phyloP scores from a whole-genome alignment of 371 early-diverging fungal species.

The Haplosporangium sp. region DNA sequence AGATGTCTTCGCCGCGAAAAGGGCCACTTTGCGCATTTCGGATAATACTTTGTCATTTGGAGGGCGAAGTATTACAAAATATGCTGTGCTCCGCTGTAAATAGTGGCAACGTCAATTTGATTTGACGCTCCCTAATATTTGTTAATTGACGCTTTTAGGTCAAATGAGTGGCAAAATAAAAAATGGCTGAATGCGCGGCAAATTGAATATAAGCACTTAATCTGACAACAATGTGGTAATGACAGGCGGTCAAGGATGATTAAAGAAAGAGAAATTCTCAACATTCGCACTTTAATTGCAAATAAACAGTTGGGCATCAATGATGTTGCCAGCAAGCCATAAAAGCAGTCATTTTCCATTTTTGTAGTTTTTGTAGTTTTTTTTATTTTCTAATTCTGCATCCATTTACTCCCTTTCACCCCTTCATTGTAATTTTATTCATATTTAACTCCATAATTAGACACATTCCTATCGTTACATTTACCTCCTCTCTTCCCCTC shows the following conservation, averaged over 20 bases:
- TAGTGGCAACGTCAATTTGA: not conserved
- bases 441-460: too few relatives aligned
- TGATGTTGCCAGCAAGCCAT: not conserved
- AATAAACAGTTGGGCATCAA: not conserved
- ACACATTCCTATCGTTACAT: not conserved
- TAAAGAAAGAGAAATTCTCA: too few relatives aligned
- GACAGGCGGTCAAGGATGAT: too few relatives aligned
- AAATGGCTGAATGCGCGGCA: too few relatives aligned
- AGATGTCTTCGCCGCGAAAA: conserved; percentile 48
- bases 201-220: too few relatives aligned
- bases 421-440: too few relatives aligned
- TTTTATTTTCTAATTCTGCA: not conserved
- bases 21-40: conserved; percentile 56
- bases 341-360: conserved; percentile 4
- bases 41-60: not conserved
- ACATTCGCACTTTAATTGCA: too few relatives aligned
- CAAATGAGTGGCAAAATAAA: conserved; percentile 1
- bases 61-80: not conserved
- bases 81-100: not conserved
- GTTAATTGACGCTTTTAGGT: conserved; percentile 2
- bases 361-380: not conserved
- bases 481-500: not conserved
- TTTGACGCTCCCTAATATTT: not conserved
- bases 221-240: too few relatives aligned
- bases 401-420: not conserved